Evolutionary conservation across 768 basidiomycete genomes (phyloP).

Genomic region (Russula brevipes): DNA sequence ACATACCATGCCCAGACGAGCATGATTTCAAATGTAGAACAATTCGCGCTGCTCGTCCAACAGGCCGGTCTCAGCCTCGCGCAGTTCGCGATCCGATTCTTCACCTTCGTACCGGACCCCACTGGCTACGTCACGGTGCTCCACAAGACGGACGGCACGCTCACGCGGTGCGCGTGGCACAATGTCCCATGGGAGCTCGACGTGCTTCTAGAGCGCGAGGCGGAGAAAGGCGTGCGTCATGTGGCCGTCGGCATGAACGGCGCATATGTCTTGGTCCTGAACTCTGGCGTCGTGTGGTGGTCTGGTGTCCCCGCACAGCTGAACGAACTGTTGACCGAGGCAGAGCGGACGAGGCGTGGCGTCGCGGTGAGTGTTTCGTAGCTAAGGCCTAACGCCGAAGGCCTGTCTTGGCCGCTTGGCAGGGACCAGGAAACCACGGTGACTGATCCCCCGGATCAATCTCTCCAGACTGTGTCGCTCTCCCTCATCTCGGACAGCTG

Average conservation of each 20-base stretch:
- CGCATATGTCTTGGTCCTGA: slow-evolving; percentile 11
- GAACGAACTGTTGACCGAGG: slow-evolving; percentile 1
- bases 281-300: slow-evolving; percentile 12
- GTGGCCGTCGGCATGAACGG: slow-evolving; percentile 12
- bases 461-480: slow-evolving; percentile 6
- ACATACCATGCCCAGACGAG: background rate
- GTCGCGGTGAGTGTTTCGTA: background rate
- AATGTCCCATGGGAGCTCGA: slow-evolving; percentile 6
- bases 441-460: background rate
- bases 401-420: too few relatives aligned
- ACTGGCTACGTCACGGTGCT: slow-evolving; percentile 11
- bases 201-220: slow-evolving; percentile 2
- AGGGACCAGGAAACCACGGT: background rate
- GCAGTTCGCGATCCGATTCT: slow-evolving; percentile 10
- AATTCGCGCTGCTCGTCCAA: background rate
- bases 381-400: too few relatives aligned
- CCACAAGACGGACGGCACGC: slow-evolving; percentile 4
- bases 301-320: background rate
- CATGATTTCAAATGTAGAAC: slow-evolving; percentile 7
- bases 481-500: slow-evolving; percentile 2
- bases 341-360: background rate
- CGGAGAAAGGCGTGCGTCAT: slow-evolving; percentile 9
- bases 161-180: slow-evolving; percentile 11
- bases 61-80: background rate
- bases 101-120: slow-evolving; percentile 12